Percentiles rank a stretch among this genome's conserved stretches.
Evolutionary conservation across 2,329 filamentous ascomycete genomes (phyloP).

Genomic region (Fusarium begoniae): DNA sequence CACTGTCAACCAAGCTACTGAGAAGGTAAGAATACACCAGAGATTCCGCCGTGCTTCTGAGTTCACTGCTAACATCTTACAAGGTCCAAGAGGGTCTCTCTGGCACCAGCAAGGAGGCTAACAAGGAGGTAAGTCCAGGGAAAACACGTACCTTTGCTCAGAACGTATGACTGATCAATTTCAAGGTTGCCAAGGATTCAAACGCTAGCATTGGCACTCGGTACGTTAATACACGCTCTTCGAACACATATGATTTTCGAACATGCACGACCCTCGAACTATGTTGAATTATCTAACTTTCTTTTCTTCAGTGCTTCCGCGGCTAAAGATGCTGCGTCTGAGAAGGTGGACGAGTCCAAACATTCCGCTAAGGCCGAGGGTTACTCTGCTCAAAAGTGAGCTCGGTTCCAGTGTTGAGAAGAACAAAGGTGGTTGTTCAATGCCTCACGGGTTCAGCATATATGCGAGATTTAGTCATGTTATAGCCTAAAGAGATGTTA

Average conservation of each 20-base stretch:
- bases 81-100: constrained; percentile 65
- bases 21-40: neutral
- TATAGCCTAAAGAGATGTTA: neutral
- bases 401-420: neutral
- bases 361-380: neutral
- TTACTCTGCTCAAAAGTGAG: neutral
- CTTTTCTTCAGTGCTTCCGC: neutral
- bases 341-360: no score
- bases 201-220: neutral
- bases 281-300: neutral
- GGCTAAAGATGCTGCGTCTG: no score
- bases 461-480: neutral
- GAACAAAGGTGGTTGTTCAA: neutral
- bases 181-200: neutral
- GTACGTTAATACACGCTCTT: neutral
- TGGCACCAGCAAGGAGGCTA: constrained; percentile 72
- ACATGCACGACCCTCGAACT: neutral
- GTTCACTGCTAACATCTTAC: constrained; percentile 47
- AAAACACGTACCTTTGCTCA: neutral
- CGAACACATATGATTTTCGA: neutral
- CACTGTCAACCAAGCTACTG: constrained; percentile 61
- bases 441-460: neutral
- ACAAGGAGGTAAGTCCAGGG: constrained; percentile 60
- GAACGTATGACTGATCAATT: neutral
- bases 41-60: neutral